A percentile compares a stretch with the other conserved stretches of the same genome.
Conservation (phyloP, 192 early-diverging fungal genomes). For the Endogone sp. region DNA sequence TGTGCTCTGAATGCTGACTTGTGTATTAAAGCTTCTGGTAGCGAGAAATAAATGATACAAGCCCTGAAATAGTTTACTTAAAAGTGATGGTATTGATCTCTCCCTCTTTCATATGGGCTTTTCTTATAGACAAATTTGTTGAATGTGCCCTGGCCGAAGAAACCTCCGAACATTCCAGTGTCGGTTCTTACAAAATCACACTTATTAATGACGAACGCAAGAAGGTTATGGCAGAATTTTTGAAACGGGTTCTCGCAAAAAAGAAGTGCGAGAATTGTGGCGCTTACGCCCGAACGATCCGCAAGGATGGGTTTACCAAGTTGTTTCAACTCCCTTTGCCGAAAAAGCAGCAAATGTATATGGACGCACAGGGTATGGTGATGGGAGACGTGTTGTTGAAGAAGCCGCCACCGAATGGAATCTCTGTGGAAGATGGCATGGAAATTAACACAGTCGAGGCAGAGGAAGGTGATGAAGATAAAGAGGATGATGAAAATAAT, state of each 20-base stretch:
- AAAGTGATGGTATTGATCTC: no score
- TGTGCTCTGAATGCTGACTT: no score
- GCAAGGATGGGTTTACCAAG: constrained; percentile 80
- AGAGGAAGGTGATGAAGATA: background rate
- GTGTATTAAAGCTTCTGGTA: no score
- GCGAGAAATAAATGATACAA: no score
- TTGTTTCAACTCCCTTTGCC: constrained; percentile 75
- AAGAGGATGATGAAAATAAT: constrained; percentile 20
- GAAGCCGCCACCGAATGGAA: background rate
- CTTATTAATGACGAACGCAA: constrained; percentile 51
- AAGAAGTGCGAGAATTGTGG: constrained; percentile 66
- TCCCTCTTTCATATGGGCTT: no score
- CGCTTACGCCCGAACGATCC: constrained; percentile 59
- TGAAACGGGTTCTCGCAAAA: constrained; percentile 31
- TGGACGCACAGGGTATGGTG: constrained; percentile 55
- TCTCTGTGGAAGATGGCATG: background rate
- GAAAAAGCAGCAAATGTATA: constrained; percentile 55
- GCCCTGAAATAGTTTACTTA: no score
- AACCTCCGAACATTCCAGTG: constrained; percentile 7
- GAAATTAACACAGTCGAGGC: background rate
- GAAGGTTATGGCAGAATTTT: constrained; percentile 44
- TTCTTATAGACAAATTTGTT: constrained; percentile 46
- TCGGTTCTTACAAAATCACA: constrained; percentile 45
- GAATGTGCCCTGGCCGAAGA: constrained; percentile 31
- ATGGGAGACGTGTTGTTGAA: constrained; percentile 8